Conservation (phyloP, 108 stramenopile species). For the Seminavis robusta region DNA sequence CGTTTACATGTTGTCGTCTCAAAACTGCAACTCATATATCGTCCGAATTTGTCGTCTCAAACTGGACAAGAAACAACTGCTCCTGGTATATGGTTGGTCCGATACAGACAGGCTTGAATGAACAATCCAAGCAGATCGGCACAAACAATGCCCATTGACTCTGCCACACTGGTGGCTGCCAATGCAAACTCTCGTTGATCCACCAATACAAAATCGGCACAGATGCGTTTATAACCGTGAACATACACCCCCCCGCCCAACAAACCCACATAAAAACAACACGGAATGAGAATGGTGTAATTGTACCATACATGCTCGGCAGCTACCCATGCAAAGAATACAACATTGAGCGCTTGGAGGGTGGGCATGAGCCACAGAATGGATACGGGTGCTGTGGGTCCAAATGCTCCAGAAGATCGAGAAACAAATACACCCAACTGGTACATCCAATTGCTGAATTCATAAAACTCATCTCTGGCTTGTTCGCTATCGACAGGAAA, state of each 20-base stretch:
- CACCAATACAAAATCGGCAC: constrained; percentile 38
- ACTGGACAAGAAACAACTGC: constrained; percentile 58
- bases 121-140: constrained; percentile 67
- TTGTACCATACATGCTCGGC: background rate
- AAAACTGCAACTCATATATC: too few relatives aligned
- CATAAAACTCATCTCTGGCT: constrained; percentile 58
- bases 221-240: constrained; percentile 63
- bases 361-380: constrained; percentile 71
- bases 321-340: constrained; percentile 43
- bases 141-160: constrained; percentile 56
- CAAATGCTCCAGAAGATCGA: constrained; percentile 57
- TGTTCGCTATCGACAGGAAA: constrained; percentile 52
- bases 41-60: too few relatives aligned
- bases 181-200: constrained; percentile 68
- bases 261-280: constrained; percentile 57
- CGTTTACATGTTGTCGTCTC: too few relatives aligned
- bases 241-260: constrained; percentile 83
- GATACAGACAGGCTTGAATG: constrained; percentile 75
- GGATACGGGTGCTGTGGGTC: constrained; percentile 26
- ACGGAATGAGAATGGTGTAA: constrained; percentile 8
- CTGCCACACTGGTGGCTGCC: constrained; percentile 60
- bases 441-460: constrained; percentile 75
- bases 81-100: constrained; percentile 50
- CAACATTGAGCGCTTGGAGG: constrained; percentile 56
- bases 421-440: constrained; percentile 78